Evolutionary conservation across 129 eudicot species (phyloP).

Genomic region (Tanacetum coccineum): DNA sequence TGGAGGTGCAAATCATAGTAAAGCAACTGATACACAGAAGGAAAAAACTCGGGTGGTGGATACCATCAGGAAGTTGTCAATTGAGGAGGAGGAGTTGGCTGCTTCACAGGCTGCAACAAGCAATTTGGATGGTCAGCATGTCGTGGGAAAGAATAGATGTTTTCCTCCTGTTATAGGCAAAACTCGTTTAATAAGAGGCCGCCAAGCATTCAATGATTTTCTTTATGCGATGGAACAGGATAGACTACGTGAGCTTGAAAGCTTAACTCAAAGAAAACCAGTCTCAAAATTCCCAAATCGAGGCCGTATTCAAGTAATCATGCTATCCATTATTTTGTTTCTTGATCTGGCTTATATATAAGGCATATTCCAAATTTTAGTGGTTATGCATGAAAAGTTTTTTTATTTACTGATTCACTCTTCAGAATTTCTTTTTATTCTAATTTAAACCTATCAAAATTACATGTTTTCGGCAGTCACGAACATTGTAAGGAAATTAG

Average conservation of each 20-base stretch:
- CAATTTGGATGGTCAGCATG: slow-evolving; percentile 1
- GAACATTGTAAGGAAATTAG: too few species aligned
- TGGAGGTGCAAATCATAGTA: slow-evolving; percentile 21
- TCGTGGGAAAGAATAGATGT: slow-evolving; percentile 17
- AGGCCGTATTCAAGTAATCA: slow-evolving; percentile 61
- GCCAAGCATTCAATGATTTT: slow-evolving; percentile 56
- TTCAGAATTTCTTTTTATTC: too few species aligned
- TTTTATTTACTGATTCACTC: too few species aligned
- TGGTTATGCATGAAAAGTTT: too few species aligned
- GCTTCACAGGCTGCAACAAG: slow-evolving; percentile 1
- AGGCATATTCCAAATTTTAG: too few species aligned
- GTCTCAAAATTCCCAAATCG: slow-evolving; percentile 59
- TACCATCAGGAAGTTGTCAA: slow-evolving; percentile 42
- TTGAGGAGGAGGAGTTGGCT: background rate
- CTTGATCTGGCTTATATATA: background rate
- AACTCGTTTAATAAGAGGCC: slow-evolving; percentile 51
- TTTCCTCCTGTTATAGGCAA: slow-evolving; percentile 28
- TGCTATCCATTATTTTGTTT: background rate
- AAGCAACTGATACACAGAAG: slow-evolving; percentile 23
- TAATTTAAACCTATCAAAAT: too few species aligned
- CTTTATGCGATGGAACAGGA: slow-evolving; percentile 46
- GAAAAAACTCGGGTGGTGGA: slow-evolving; percentile 51
- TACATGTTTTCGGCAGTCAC: too few species aligned
- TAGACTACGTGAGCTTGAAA: slow-evolving; percentile 49
- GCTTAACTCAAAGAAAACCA: slow-evolving; percentile 29